Percentiles rank a stretch among this genome's conserved stretches.
Conservation (phyloP, 805 yeast species). For the Schizosaccharomyces japonicus region DNA sequence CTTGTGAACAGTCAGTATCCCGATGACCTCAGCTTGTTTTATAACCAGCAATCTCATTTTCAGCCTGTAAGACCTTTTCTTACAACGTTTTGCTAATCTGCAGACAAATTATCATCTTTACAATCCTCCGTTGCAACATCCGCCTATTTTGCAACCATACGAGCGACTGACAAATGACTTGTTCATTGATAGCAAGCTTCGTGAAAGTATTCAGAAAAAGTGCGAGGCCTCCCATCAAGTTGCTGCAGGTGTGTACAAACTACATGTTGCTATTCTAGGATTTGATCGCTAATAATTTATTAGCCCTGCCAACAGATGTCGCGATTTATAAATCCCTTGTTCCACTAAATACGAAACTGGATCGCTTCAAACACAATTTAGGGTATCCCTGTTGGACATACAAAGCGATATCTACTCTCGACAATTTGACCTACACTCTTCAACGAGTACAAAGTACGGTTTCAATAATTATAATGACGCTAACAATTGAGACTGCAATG, state of each 20-base stretch:
- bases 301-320: conserved; percentile 51
- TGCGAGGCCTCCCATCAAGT: conserved; percentile 63
- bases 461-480: conserved; percentile 29
- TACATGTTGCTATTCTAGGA: neutral
- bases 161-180: conserved; percentile 46
- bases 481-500: conserved; percentile 30
- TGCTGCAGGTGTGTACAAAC: conserved; percentile 15
- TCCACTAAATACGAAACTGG: conserved; percentile 40
- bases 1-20: neutral
- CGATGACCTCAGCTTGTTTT: neutral
- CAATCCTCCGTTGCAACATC: conserved; percentile 67
- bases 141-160: conserved; percentile 38
- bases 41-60: neutral
- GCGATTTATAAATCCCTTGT: conserved; percentile 63
- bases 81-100: neutral
- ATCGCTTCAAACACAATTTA: conserved; percentile 20
- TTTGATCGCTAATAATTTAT: conserved; percentile 15
- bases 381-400: conserved; percentile 39
- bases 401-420: conserved; percentile 55
- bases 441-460: conserved; percentile 44
- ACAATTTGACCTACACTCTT: conserved; percentile 57
- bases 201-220: conserved; percentile 46
- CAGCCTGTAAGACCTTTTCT: neutral
- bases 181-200: conserved; percentile 46
- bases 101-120: conserved; percentile 57